Evolutionary conservation across 495 filamentous ascomycete genomes (phyloP), one percentile per base, ranked within the genome.

Genomic region (Hypoxylon lienhwacheense): DNA sequence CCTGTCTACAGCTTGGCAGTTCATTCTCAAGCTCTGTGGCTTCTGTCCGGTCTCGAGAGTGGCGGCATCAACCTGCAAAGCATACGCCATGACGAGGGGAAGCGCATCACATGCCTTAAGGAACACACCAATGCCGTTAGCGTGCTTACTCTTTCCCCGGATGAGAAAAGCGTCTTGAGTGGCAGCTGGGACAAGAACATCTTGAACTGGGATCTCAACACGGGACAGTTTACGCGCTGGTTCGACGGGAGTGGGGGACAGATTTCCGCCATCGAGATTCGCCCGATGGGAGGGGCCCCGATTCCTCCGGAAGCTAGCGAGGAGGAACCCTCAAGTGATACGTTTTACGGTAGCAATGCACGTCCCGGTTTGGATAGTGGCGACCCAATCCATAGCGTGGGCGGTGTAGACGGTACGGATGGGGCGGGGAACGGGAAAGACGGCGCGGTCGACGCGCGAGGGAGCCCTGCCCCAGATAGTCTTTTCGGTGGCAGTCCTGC

Each of bases 121-220:
- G 83, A 88, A 47, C 93, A 99, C 63, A 90, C 86, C 2, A 95
- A 90, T 16, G 93, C 93, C 1, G 91, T 99, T 20, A 96, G 91
- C 8, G 89, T 93, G 16, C 73, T 99, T 12, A 85, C 81, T 10
- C 74, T 99, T 26, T 83, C 88, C 0, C 79, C 84, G 2, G 91
- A 97, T 56, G 93, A 99, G 72, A 83, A 82, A 62, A 91, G 87
- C 21, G 78, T 97, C 28, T 74, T 99, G 2, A 96, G 91, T 10
- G 93, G 93, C 1, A 91, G 90, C 70, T 99, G 93, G 93, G 93
- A 99, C 66, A 96, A 95, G 71, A 83, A 79, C 12, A 83, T 97
- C 5, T 82, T 88, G 40, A 90, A 99, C 63, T 99, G 93, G 93
- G 93, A 99, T 65, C 67, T 99, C 24, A 90, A 97, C 58, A 93